Evolutionary conservation across 2,329 filamentous ascomycete genomes (phyloP).

Genomic region (Scedosporium dehoogii): DNA sequence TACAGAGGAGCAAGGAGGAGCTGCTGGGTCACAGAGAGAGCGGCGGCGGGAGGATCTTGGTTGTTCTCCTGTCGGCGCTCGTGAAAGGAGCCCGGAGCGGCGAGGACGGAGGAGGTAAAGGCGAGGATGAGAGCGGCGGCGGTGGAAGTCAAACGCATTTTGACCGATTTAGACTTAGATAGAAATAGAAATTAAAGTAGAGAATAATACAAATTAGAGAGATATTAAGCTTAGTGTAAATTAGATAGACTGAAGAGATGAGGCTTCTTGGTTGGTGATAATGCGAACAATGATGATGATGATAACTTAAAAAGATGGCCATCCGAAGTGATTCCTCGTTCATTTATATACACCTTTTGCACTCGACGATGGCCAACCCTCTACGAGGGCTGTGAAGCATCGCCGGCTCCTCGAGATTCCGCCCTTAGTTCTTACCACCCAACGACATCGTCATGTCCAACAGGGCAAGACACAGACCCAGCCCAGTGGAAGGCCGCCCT

Average conservation of each 20-base stretch:
- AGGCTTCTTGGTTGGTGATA: too few species aligned
- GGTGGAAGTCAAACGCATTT: slow-evolving; percentile 24
- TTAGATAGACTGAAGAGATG: too few species aligned
- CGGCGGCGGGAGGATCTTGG: slow-evolving; percentile 11
- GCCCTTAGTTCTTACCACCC: not conserved
- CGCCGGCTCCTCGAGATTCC: not conserved
- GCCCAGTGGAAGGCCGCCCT: too few species aligned
- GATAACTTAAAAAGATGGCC: not conserved
- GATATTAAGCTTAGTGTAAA: not conserved
- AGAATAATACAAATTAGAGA: not conserved
- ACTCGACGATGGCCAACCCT: not conserved
- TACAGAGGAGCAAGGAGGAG: slow-evolving; percentile 14
- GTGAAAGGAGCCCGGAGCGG: slow-evolving; percentile 12
- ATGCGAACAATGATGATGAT: not conserved
- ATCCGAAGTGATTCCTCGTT: not conserved
- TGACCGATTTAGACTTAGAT: slow-evolving; percentile 9
- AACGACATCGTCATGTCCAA: not conserved
- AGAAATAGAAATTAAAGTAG: not conserved
- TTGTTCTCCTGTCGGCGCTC: slow-evolving; percentile 5
- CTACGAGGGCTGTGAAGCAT: not conserved
- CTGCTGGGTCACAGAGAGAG: slow-evolving; percentile 18
- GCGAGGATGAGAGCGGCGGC: slow-evolving; percentile 28
- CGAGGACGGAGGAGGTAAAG: slow-evolving; percentile 22
- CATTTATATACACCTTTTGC: not conserved
- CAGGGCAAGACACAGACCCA: not conserved